Conservation (phyloP, 2,329 filamentous ascomycete species). For the Tolypocladium tundrense region DNA sequence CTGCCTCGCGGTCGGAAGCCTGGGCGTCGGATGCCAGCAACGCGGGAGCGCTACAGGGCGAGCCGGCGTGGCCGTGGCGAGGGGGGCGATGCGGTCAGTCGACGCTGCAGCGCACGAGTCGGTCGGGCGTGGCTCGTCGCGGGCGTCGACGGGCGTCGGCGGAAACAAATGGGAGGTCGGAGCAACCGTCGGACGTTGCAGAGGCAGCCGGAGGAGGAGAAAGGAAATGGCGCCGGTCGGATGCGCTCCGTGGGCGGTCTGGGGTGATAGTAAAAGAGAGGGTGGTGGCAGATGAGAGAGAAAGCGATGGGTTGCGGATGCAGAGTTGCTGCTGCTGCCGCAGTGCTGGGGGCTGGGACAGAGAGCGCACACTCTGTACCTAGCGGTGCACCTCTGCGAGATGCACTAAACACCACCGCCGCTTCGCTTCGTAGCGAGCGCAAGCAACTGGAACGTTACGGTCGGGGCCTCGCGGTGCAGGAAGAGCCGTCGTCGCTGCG, state of each 20-base stretch:
- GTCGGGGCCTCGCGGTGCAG: not conserved
- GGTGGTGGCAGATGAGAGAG: constrained; percentile 6
- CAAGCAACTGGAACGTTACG: not conserved
- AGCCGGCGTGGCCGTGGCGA: constrained; percentile 22
- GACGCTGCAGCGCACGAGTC: constrained; percentile 2
- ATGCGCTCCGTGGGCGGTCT: constrained; percentile 3
- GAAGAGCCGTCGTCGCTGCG: too few species aligned
- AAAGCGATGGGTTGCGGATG: constrained; percentile 1
- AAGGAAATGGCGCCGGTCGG: constrained; percentile 1
- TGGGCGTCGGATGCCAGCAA: constrained; percentile 16
- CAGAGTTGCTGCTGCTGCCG: not conserved
- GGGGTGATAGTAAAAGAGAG: constrained; percentile 5
- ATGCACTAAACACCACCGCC: not conserved
- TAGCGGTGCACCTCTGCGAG: not conserved
- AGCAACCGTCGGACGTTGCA: not conserved
- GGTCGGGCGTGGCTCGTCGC: constrained; percentile 5
- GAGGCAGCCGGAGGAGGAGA: not conserved
- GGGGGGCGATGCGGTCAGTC: constrained; percentile 8
- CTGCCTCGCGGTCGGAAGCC: constrained; percentile 1
- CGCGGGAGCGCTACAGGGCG: constrained; percentile 16
- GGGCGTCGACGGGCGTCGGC: constrained; percentile 2
- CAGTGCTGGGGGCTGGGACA: constrained; percentile 9
- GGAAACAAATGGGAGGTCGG: constrained; percentile 5
- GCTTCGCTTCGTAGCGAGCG: not conserved
- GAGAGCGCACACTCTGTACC: constrained; percentile 2